Evolutionary conservation across 805 yeast genomes (phyloP).

Genomic region (Candida loeiensis): DNA sequence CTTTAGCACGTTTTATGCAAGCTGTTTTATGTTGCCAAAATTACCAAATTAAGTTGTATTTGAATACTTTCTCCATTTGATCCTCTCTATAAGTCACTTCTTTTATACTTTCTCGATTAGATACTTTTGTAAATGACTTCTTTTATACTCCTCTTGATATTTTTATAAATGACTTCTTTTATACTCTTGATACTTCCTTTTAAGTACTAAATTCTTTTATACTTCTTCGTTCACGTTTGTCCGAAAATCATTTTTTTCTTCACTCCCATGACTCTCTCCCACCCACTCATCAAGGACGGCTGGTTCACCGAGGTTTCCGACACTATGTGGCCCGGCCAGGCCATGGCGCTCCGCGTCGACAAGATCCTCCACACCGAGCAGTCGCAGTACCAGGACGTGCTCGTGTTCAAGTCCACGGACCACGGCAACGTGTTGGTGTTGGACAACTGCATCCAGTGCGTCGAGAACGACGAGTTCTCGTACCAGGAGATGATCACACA

Average conservation of each 20-base stretch:
- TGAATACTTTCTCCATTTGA: too few relatives aligned
- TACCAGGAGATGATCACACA: slow-evolving; percentile 99
- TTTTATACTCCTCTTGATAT: too few relatives aligned
- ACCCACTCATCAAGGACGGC: slow-evolving; percentile 70
- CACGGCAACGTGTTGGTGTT: slow-evolving; percentile 94
- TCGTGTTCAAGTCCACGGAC: slow-evolving; percentile 87
- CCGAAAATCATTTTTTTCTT: background rate
- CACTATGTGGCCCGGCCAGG: slow-evolving; percentile 99
- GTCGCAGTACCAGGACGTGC: slow-evolving; percentile 88
- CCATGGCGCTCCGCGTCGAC: slow-evolving; percentile 86
- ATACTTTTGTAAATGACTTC: too few relatives aligned
- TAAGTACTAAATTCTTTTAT: too few relatives aligned
- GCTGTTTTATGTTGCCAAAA: too few relatives aligned
- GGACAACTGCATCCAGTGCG: slow-evolving; percentile 92
- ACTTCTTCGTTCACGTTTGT: too few relatives aligned
- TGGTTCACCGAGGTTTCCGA: slow-evolving; percentile 96
- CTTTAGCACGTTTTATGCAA: too few relatives aligned
- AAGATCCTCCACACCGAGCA: slow-evolving; percentile 79
- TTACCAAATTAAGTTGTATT: too few relatives aligned
- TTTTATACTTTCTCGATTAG: too few relatives aligned
- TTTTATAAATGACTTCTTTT: too few relatives aligned
- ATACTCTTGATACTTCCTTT: too few relatives aligned
- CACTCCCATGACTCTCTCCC: slow-evolving; percentile 32
- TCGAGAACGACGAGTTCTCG: slow-evolving; percentile 96
- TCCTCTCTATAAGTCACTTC: too few relatives aligned